Percentiles rank a stretch among this genome's conserved stretches.
Conservation (phyloP, 2,329 filamentous ascomycete species). For the Coccinonectria pachysandricola region DNA sequence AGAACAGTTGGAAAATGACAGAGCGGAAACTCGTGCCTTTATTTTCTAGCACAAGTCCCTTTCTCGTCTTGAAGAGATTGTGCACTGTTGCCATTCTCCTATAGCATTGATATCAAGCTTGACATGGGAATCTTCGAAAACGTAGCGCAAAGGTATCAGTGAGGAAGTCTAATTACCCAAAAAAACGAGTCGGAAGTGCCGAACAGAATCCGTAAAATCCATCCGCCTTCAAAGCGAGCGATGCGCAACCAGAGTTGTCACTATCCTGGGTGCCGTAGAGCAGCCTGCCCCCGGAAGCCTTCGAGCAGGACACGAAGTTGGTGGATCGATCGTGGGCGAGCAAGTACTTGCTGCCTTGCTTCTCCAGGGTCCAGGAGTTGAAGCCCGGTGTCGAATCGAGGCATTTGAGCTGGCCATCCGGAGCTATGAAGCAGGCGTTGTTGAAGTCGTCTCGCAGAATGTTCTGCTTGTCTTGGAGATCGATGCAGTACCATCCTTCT, state of each 20-base stretch:
- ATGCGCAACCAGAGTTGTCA: constrained; percentile 13
- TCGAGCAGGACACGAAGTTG: constrained; percentile 18
- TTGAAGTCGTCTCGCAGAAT: constrained; percentile 18
- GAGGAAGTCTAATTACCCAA: constrained; percentile 1
- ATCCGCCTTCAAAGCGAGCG: constrained; percentile 14
- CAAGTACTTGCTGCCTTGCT: constrained; percentile 10
- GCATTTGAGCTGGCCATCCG: constrained; percentile 19
- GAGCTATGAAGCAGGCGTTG: constrained; percentile 24
- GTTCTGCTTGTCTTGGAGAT: constrained; percentile 14
- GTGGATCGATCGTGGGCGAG: constrained; percentile 16
- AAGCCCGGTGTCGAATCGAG: constrained; percentile 22
- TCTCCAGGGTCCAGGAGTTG: constrained; percentile 18
- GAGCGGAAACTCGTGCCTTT: too few relatives aligned
- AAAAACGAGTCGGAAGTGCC: constrained; percentile 6
- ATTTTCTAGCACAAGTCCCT: too few relatives aligned
- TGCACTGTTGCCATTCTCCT: too few relatives aligned
- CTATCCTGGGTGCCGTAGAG: constrained; percentile 13
- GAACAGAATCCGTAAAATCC: constrained; percentile 20
- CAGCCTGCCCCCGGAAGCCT: constrained; percentile 11
- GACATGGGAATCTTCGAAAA: too few relatives aligned
- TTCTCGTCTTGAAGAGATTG: too few relatives aligned
- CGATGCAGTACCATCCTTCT: constrained; percentile 23
- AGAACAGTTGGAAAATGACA: too few relatives aligned
- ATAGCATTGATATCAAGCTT: too few relatives aligned
- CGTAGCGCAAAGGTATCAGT: too few relatives aligned